Evolutionary conservation across 2,329 filamentous ascomycete species (phyloP).

Genomic region (Sporothrix inflata): DNA sequence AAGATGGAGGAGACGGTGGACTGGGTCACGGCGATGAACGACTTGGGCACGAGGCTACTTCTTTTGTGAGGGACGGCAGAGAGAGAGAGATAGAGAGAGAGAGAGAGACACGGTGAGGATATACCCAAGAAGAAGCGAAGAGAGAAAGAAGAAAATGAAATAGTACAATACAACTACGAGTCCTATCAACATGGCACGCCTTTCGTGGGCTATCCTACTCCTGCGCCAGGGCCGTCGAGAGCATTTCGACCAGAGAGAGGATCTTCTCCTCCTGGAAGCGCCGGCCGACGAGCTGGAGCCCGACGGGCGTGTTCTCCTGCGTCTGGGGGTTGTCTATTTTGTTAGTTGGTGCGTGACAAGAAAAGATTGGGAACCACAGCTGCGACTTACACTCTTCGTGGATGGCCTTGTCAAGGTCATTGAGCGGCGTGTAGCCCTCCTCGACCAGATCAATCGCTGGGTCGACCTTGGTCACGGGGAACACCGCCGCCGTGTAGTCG

Average conservation of each 20-base stretch:
- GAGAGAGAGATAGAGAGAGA: too few species aligned
- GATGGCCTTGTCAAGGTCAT: slow-evolving; percentile 21
- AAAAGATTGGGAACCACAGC: too few species aligned
- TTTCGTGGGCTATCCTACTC: neutral
- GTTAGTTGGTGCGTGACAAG: neutral
- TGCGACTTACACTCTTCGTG: slow-evolving; percentile 19
- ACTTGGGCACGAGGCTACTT: slow-evolving; percentile 25
- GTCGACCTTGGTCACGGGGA: slow-evolving; percentile 52
- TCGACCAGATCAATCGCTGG: slow-evolving; percentile 7
- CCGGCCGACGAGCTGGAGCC: slow-evolving; percentile 30
- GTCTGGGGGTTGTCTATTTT: slow-evolving; percentile 26
- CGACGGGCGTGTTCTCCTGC: slow-evolving; percentile 29
- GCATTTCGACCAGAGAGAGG: slow-evolving; percentile 24
- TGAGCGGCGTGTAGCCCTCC: slow-evolving; percentile 16
- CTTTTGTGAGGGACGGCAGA: slow-evolving; percentile 3
- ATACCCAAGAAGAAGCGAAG: neutral
- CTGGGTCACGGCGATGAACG: slow-evolving; percentile 29
- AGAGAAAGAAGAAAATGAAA: neutral
- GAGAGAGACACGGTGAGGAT: too few species aligned
- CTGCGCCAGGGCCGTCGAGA: slow-evolving; percentile 15
- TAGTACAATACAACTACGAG: neutral
- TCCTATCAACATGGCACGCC: neutral
- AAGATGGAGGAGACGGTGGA: slow-evolving; percentile 21
- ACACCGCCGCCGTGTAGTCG: slow-evolving; percentile 65
- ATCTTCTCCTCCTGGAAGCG: slow-evolving; percentile 29